Evolutionary conservation across 495 filamentous ascomycete species (phyloP).

Genomic region (Xylaria scruposa): DNA sequence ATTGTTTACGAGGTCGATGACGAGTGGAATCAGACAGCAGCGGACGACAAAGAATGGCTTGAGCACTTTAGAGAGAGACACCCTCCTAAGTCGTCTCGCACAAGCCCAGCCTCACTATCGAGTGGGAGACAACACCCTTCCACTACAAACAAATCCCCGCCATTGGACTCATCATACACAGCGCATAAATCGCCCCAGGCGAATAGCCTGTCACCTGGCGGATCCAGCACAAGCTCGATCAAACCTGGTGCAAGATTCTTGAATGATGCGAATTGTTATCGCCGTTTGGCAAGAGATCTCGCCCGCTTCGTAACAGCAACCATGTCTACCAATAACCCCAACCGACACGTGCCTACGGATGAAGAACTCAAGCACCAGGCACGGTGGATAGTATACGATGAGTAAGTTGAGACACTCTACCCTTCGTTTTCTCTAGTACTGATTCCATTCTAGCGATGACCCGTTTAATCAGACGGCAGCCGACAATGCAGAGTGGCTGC

Average conservation of each 20-base stretch:
- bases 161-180: conserved; percentile 28
- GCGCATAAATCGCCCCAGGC: conserved; percentile 20
- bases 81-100: conserved; percentile 15
- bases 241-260: conserved; percentile 48
- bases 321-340: conserved; percentile 60
- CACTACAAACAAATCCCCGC: conserved; percentile 12
- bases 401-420: conserved; percentile 44
- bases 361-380: conserved; percentile 62
- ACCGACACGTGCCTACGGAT: conserved; percentile 59
- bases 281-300: conserved; percentile 55
- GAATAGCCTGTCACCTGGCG: not conserved
- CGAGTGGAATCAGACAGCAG: conserved; percentile 74
- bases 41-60: conserved; percentile 70
- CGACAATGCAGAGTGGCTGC: conserved; percentile 75
- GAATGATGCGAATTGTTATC: conserved; percentile 63
- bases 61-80: conserved; percentile 52
- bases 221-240: conserved; percentile 26
- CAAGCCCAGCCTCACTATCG: conserved; percentile 23
- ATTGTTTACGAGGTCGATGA: conserved; percentile 72
- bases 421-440: conserved; percentile 40
- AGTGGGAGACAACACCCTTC: conserved; percentile 3
- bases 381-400: conserved; percentile 63
- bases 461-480: conserved; percentile 78
- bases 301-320: conserved; percentile 53
- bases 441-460: conserved; percentile 56